Evolutionary conservation across 2,329 filamentous ascomycete species (phyloP), one percentile per base, ranked within the genome.

Genomic region (Penicillium sp.): DNA sequence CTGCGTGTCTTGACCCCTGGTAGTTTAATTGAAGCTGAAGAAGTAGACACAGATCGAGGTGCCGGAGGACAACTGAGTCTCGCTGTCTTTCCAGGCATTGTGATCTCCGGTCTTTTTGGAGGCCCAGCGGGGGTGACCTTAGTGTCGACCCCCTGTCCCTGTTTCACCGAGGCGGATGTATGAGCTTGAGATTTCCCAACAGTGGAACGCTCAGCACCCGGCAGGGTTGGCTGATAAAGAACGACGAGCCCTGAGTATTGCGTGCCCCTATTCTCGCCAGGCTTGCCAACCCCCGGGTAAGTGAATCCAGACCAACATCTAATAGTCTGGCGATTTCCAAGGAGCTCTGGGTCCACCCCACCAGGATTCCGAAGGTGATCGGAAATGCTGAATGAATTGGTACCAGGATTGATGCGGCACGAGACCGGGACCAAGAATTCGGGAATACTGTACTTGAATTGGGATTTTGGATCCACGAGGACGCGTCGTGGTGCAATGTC

Each of bases 371-470:
- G 50, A 35, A 53, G 50, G 33, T 38, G 50, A n/a, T n/a, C 35
- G 4, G 33, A 53, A 22, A 53, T 22, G 4, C 38, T 33, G 19
- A 53, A 53, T 13, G 19, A 4, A 53, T 40, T 38, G 13, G 50
- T 40, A 22, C 19, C 26, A 19, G 33, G 28, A 53, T 53, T 13
- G 35, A 53, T 53, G 33, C 50, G 50, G 10, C 50, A 53, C 7
- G 50, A 53, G n/a, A 26, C 50, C 9, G 50, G 50, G 22, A 53
- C 33, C 13, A 24, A 38, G 33, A 38, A 53, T 10, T 37, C 35
- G 33, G 30, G n/a, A 19, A 53, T 38, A 10, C 22, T 35, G 19
- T 37, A 24, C 9, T 38, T 53, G 5, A 53, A 24, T 4, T 33
- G 28, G 8, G 30, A 37, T 8, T 9, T 12, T 13, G 50, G 33